These are phyloP conservation scores for Zygoascus bituminiphila DNA, from an alignment of 805 yeast genomes.

Conservation along the genomic window DNA sequence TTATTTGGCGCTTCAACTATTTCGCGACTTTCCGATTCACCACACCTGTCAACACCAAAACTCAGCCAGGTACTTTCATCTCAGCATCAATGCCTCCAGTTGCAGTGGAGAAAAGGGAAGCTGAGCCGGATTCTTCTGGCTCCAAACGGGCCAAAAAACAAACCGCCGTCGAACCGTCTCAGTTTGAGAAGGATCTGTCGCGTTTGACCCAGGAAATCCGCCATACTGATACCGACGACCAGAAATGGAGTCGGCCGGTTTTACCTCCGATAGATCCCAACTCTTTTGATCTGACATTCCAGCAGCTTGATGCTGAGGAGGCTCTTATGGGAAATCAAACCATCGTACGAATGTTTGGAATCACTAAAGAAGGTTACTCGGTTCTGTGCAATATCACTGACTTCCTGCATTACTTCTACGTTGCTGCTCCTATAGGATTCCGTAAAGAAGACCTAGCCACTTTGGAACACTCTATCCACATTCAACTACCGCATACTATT, in stretches of 20 bases:
- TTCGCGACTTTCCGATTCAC: no score
- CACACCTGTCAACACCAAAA: no score
- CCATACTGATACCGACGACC: conserved; percentile 25
- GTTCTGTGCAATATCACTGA: conserved; percentile 86
- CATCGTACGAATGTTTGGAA: conserved; percentile 79
- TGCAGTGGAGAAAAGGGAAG: not conserved
- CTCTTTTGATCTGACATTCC: conserved; percentile 56
- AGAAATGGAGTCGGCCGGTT: conserved; percentile 48
- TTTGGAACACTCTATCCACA: conserved; percentile 17
- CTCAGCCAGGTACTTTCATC: no score
- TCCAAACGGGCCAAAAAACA: conserved; percentile 1
- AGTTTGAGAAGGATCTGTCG: conserved; percentile 46
- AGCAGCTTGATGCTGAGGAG: conserved; percentile 94
- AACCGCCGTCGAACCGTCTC: conserved; percentile 29
- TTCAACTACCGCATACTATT: conserved; percentile 42
- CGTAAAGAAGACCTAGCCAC: conserved; percentile 41
- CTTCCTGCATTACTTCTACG: conserved; percentile 82
- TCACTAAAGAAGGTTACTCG: conserved; percentile 78
- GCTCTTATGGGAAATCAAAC: conserved; percentile 44
- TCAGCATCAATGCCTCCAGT: conserved; percentile 2
- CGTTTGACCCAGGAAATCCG: conserved; percentile 35
- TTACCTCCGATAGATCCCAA: conserved; percentile 40
- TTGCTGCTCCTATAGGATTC: conserved; percentile 82
- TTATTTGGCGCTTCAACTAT: no score
- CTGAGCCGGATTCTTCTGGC: not conserved